Evolutionary conservation across 129 eudicot species (phyloP).

Genomic region (Chrysanthemum seticuspe): DNA sequence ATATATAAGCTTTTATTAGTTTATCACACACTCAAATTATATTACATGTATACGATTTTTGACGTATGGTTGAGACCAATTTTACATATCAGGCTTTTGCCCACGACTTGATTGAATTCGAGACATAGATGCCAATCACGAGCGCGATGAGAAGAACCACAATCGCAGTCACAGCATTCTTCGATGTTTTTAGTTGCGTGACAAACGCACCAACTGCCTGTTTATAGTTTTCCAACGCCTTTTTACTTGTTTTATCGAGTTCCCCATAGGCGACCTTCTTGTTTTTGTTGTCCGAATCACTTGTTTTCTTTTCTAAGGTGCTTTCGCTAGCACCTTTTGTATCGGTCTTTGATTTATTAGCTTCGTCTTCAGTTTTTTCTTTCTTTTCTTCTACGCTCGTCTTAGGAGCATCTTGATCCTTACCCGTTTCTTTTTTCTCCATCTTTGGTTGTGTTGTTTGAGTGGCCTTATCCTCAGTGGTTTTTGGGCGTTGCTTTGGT

Average conservation of each 20-base stretch:
- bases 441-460: conserved; percentile 12
- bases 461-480: conserved; percentile 10
- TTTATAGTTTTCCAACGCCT: conserved; percentile 25
- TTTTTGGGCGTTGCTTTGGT: conserved; percentile 19
- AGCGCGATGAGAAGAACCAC: conserved; percentile 39
- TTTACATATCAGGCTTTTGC: background rate
- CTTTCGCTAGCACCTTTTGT: conserved; percentile 17
- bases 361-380: background rate
- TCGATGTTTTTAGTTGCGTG: conserved; percentile 41
- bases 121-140: conserved; percentile 44
- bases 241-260: conserved; percentile 19
- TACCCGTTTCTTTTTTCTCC: conserved; percentile 6
- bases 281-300: conserved; percentile 11
- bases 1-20: conserved; percentile 7
- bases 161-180: conserved; percentile 33
- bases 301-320: conserved; percentile 5
- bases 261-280: conserved; percentile 14
- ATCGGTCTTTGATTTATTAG: background rate
- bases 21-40: background rate
- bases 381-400: conserved; percentile 10
- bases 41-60: background rate
- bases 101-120: conserved; percentile 34
- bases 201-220: conserved; percentile 28
- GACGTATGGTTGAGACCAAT: background rate
- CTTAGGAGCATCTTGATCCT: conserved; percentile 16